phyloP scores from a whole-genome alignment of 176 grass and related monocot genomes.

The Eremochloa ophiuroides region DNA sequence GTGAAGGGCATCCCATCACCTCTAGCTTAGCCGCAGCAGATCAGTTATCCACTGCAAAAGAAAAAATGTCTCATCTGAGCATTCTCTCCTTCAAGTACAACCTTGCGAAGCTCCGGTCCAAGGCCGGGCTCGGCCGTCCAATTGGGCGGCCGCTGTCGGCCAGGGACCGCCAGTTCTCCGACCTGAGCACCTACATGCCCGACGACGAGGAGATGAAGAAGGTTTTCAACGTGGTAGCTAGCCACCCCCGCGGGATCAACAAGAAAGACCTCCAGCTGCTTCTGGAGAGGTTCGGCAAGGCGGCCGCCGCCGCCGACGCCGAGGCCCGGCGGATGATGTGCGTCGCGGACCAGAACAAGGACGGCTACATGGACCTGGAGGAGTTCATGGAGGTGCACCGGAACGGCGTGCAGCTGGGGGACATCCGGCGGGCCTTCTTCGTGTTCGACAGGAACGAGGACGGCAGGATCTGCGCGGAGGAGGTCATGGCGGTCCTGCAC shows the following conservation, averaged over 20 bases:
- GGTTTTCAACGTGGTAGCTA: constrained; percentile 54
- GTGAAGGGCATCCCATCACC: not conserved
- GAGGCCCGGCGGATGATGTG: constrained; percentile 50
- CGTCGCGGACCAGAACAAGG: constrained; percentile 42
- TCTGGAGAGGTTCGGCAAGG: constrained; percentile 30
- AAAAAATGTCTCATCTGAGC: constrained; percentile 58
- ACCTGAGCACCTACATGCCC: constrained; percentile 44
- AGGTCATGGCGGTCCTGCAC: constrained; percentile 41
- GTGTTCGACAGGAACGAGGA: constrained; percentile 54
- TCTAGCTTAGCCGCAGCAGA: not conserved
- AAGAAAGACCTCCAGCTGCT: constrained; percentile 18
- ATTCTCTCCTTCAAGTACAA: constrained; percentile 73
- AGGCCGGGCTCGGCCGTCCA: not conserved
- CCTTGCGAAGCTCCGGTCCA: constrained; percentile 39
- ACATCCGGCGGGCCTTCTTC: constrained; percentile 65
- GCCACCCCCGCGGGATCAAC: constrained; percentile 21
- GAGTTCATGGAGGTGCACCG: constrained; percentile 73
- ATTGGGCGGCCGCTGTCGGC: not conserved
- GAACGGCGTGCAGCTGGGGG: constrained; percentile 50
- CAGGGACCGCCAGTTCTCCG: constrained; percentile 44
- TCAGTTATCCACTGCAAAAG: not conserved
- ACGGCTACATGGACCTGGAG: constrained; percentile 53
- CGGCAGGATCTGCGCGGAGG: constrained; percentile 58
- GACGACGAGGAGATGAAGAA: constrained; percentile 56
- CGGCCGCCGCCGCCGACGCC: not conserved